These are phyloP conservation scores for Aleurites moluccanus DNA, from an alignment of 441 rosid genomes.

Conservation along the genomic window DNA sequence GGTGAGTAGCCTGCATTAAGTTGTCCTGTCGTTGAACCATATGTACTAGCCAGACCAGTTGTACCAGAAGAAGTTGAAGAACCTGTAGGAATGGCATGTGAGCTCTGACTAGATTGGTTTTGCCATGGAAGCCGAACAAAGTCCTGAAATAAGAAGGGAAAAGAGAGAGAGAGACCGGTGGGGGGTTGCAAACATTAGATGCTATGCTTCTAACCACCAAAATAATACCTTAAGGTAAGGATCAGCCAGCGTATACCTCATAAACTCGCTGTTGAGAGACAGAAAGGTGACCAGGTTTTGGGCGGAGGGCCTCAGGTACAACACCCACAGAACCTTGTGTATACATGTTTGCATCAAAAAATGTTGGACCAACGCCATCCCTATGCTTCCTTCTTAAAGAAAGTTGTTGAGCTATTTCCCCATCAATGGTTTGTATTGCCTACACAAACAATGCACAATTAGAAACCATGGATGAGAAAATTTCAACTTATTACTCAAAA, in stretches of 20 bases:
- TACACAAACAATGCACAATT: conserved; percentile 22
- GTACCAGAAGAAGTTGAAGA: conserved; percentile 56
- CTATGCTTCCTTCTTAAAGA: conserved; percentile 80
- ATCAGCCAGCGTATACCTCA: conserved; percentile 51
- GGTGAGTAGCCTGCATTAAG: conserved; percentile 49
- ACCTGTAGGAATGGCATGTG: conserved; percentile 56
- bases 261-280: conserved; percentile 95
- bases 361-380: conserved; percentile 69
- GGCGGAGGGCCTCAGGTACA: conserved; percentile 91
- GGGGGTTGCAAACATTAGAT: neutral
- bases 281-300: conserved; percentile 94
- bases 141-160: conserved; percentile 49
- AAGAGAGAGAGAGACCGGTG: no score
- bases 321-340: conserved; percentile 75
- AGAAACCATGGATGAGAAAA: neutral
- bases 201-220: conserved; percentile 22
- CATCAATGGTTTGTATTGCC: conserved; percentile 95
- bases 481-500: neutral
- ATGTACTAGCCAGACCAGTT: conserved; percentile 46
- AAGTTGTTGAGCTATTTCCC: conserved; percentile 85
- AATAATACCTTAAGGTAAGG: conserved; percentile 11
- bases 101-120: conserved; percentile 74
- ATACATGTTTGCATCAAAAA: conserved; percentile 73
- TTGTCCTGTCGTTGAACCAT: conserved; percentile 60
- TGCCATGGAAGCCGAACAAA: conserved; percentile 98